Conservation (phyloP, 2,329 filamentous ascomycete genomes). For the Orbilia blumenaviensis region DNA sequence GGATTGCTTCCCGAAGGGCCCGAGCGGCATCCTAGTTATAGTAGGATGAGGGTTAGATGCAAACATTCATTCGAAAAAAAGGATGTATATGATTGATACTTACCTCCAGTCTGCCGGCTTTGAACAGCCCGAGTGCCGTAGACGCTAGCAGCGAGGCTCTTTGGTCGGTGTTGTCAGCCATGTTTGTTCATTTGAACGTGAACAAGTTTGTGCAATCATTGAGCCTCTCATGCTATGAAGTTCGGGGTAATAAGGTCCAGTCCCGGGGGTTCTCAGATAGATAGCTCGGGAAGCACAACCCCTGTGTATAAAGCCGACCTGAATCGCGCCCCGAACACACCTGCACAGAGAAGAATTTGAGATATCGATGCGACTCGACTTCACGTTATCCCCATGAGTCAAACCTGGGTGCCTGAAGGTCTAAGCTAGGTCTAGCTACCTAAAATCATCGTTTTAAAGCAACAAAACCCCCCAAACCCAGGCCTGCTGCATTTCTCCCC, state of each 20-base stretch:
- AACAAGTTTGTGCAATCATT: background rate
- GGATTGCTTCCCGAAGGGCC: conserved; percentile 57
- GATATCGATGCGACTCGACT: background rate
- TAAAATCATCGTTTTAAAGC: too few relatives aligned
- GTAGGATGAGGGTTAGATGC: background rate
- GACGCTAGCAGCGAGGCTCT: conserved; percentile 55
- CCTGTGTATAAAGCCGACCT: background rate
- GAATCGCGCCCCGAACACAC: background rate
- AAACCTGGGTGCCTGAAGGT: background rate
- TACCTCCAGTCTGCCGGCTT: conserved; percentile 55
- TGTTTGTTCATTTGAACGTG: background rate
- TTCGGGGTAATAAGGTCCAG: background rate
- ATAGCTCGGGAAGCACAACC: background rate
- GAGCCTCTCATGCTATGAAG: too few relatives aligned
- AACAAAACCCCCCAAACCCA: too few relatives aligned
- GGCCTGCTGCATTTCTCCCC: too few relatives aligned
- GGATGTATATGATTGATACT: too few relatives aligned
- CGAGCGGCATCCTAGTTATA: conserved; percentile 56
- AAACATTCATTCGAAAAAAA: background rate
- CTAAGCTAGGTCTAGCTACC: too few relatives aligned
- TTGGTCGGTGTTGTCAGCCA: conserved; percentile 40
- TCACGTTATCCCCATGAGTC: conserved; percentile 17
- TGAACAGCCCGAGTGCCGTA: conserved; percentile 56
- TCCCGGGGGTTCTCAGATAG: background rate
- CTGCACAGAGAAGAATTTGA: background rate